A percentile compares a stretch with the other conserved stretches of the same genome.
Evolutionary conservation across 2,329 filamentous ascomycete species (phyloP).

Genomic region (Fusarium sp.): DNA sequence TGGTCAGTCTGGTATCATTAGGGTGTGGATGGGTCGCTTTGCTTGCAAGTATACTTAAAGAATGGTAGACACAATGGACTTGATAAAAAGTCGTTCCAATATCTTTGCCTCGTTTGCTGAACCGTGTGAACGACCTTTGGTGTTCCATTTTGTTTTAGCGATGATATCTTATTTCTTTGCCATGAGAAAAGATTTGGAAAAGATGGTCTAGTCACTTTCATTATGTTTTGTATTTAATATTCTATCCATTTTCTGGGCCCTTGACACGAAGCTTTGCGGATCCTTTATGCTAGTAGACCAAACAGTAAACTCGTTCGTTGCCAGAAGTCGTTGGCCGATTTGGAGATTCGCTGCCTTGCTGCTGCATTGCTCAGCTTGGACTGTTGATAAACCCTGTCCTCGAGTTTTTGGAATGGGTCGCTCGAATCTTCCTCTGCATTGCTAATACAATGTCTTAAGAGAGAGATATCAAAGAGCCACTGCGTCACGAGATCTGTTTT

Average conservation of each 20-base stretch:
- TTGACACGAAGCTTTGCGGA: not conserved
- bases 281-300: conserved; percentile 70
- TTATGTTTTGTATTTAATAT: not conserved
- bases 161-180: not conserved
- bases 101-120: conserved; percentile 6
- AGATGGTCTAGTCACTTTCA: conserved; percentile 11
- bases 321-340: conserved; percentile 80
- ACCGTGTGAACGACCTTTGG: not conserved
- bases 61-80: conserved; percentile 47
- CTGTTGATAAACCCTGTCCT: conserved; percentile 57
- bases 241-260: not conserved
- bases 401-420: conserved; percentile 56
- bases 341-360: conserved; percentile 65
- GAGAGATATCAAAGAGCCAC: conserved; percentile 69
- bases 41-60: not conserved
- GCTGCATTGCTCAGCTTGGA: conserved; percentile 62
- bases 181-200: not conserved
- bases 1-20: not conserved
- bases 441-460: conserved; percentile 61
- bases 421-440: conserved; percentile 37
- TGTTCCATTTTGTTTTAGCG: not conserved
- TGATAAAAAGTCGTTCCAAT: conserved; percentile 51
- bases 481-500: conserved; percentile 65
- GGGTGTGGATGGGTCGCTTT: not conserved
- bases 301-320: conserved; percentile 85